These are phyloP conservation scores for Colletotrichum ledebouriae DNA, from an alignment of 2,329 filamentous ascomycete genomes.

Conservation along the genomic window DNA sequence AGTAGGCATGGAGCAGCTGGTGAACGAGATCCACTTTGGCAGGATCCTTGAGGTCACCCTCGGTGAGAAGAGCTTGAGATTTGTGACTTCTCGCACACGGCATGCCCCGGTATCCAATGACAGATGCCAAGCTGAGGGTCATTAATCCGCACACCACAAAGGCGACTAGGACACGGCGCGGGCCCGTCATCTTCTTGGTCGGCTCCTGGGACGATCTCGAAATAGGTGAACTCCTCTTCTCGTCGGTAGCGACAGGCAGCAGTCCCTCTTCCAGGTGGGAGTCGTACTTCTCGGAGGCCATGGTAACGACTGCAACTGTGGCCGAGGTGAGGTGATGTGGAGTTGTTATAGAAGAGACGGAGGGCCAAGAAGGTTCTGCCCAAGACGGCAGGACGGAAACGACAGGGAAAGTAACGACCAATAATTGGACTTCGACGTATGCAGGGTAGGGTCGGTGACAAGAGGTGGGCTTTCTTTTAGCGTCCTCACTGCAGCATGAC, in stretches of 20 bases:
- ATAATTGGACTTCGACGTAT: conserved; percentile 26
- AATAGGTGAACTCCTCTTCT: conserved; percentile 38
- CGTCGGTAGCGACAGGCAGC: conserved; percentile 41
- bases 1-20: conserved; percentile 73
- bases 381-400: conserved; percentile 36
- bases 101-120: conserved; percentile 29
- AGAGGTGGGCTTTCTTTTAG: conserved; percentile 36
- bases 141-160: conserved; percentile 45
- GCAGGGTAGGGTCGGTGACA: conserved; percentile 31
- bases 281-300: conserved; percentile 42
- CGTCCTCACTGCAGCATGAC: conserved; percentile 37
- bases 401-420: conserved; percentile 22
- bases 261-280: conserved; percentile 43
- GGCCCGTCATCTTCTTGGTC: conserved; percentile 43
- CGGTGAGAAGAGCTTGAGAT: conserved; percentile 20
- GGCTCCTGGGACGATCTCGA: conserved; percentile 25
- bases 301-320: conserved; percentile 28
- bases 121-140: conserved; percentile 45
- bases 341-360: conserved; percentile 50
- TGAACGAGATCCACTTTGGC: conserved; percentile 74
- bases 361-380: conserved; percentile 37
- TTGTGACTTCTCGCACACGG: conserved; percentile 36
- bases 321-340: conserved; percentile 46
- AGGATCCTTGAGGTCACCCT: conserved; percentile 22
- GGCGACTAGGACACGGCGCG: conserved; percentile 43